These are phyloP conservation scores for Rehmannia glutinosa DNA, from an alignment of 257 asterid genomes.

Conservation along the genomic window DNA sequence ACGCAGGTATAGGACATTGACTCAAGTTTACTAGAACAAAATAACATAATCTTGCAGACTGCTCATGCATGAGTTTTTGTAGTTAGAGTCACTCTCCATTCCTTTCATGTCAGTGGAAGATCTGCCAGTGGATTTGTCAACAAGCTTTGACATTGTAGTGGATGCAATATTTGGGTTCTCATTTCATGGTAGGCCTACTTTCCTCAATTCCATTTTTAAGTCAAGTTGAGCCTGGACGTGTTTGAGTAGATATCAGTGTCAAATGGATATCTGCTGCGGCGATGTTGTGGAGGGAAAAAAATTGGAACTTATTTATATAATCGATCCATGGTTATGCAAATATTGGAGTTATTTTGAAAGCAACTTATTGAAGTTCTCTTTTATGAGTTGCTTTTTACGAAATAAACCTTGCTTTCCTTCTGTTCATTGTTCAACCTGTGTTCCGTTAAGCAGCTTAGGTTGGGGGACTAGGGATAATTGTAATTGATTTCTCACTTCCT, in stretches of 20 bases:
- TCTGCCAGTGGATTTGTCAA: slow-evolving; percentile 62
- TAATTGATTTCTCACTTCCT: background rate
- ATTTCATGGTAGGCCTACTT: slow-evolving; percentile 59
- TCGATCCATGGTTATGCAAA: background rate
- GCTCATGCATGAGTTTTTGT: slow-evolving; percentile 42
- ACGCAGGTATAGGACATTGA: slow-evolving; percentile 58
- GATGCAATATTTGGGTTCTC: slow-evolving; percentile 97
- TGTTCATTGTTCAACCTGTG: background rate
- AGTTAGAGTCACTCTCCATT: slow-evolving; percentile 78
- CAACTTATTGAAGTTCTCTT: background rate
- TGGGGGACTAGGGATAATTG: background rate
- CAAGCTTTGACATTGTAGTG: slow-evolving; percentile 65
- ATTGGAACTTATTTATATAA: background rate
- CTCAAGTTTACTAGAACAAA: background rate
- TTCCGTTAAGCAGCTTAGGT: background rate
- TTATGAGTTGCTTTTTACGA: background rate
- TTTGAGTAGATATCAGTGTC: slow-evolving; percentile 8
- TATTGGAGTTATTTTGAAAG: background rate
- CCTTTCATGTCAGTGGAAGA: slow-evolving; percentile 85
- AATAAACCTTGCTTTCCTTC: background rate
- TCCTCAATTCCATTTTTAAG: background rate
- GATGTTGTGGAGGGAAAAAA: background rate
- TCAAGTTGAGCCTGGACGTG: background rate
- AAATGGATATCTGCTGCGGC: slow-evolving; percentile 5
- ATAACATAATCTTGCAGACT: slow-evolving; percentile 16